These are phyloP conservation scores for Venturia nashicola DNA, from an alignment of 2,329 filamentous ascomycete genomes.

Conservation along the genomic window DNA sequence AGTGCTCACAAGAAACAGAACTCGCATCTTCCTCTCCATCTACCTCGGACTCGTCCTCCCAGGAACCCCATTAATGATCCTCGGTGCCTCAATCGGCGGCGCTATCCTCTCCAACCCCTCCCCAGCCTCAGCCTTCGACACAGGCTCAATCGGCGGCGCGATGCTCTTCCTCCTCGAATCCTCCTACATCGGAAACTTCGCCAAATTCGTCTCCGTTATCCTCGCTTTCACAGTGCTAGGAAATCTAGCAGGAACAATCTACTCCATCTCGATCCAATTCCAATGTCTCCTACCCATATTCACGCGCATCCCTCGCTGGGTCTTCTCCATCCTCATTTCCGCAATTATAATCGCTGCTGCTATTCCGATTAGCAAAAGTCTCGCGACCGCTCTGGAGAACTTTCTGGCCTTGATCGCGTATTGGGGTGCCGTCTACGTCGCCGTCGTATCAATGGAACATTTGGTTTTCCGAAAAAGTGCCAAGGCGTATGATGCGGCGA, in stretches of 20 bases:
- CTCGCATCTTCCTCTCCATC: constrained; percentile 41
- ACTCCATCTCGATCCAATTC: constrained; percentile 52
- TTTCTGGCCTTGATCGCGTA: constrained; percentile 20
- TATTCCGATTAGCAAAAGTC: constrained; percentile 52
- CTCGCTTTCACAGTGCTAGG: constrained; percentile 46
- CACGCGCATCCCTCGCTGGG: constrained; percentile 41
- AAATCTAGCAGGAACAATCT: constrained; percentile 48
- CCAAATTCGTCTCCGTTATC: constrained; percentile 48
- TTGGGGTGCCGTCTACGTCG: constrained; percentile 20
- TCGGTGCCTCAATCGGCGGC: constrained; percentile 53
- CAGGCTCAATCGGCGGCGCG: constrained; percentile 44
- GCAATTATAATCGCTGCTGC: constrained; percentile 35
- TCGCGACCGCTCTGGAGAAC: constrained; percentile 17
- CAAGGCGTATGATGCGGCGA: constrained; percentile 19
- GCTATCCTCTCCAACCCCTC: constrained; percentile 41
- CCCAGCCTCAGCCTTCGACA: constrained; percentile 43
- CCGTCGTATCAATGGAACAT: constrained; percentile 16
- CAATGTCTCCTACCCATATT: constrained; percentile 48
- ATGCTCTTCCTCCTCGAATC: constrained; percentile 44
- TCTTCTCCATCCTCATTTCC: constrained; percentile 1
- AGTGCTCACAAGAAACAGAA: constrained; percentile 4
- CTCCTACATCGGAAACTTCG: constrained; percentile 37
- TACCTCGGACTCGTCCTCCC: constrained; percentile 44
- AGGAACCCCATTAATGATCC: constrained; percentile 46
- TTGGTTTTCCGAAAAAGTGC: constrained; percentile 20